Base-by-base conservation (phyloP, 2,329 filamentous ascomycete genomes). In the Fusarium sp. region DNA sequence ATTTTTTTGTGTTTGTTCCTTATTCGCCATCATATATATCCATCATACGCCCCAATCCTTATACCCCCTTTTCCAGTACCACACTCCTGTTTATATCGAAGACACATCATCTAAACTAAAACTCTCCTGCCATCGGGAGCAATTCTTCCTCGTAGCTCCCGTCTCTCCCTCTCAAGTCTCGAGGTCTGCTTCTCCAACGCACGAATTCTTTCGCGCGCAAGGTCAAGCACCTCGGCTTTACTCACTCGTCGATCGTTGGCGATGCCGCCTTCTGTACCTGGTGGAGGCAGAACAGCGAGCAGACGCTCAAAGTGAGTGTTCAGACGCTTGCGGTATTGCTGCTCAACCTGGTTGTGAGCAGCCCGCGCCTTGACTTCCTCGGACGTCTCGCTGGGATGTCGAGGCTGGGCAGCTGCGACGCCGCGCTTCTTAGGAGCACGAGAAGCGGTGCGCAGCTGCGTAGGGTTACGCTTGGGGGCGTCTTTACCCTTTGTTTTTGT, bases 301-400 rank as follows among this genome's bases (percentile, higher is more conserved):
- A 85, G 80, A 45, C 77, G 77, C 72, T 83, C 82, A 60, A 84
- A 85, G 73, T 85, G 81, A 4, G 77, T 76, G 63, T 84, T 85
- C 34, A 85, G 80, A 25, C 83, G 77, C 75, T 84, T 83, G 38
- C 83, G 81, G 75, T 85, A 85, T 71, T 84, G 82, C 72, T 84
- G 83, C 76, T 85, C 83, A 11, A 84, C 83, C 53, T 83, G 80
- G 73, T 85, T 85, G 70, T 85, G 83, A 46, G 76, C 76, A 55
- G 75, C 77, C 16, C 77, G 71, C 3, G 74, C 76, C 50, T 75
- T 71, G 44, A 75, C 73, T 38, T 77, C 74, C 40, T 76, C 73
- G 2, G 57, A 57, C 34, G 75, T 69, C 58, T 76, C 75, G 30
- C 68, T 59, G 14, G 73, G 69, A 45, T 65, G 66, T 57, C 61